Evolutionary conservation across 805 yeast genomes (phyloP).

Genomic region (Starmerella potacharoeniae): DNA sequence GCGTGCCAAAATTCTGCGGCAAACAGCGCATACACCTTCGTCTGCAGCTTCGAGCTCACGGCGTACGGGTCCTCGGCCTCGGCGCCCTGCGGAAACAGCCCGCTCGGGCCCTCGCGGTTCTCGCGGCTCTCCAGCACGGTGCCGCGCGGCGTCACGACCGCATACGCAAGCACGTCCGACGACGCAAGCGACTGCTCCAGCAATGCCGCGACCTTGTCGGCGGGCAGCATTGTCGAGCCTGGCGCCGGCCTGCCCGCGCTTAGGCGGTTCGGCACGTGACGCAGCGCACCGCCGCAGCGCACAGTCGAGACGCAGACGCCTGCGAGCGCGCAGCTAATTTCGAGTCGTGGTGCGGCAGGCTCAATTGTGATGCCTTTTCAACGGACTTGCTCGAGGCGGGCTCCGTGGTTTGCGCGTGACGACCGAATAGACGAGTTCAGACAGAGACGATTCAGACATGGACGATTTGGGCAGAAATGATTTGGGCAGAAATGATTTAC

Average conservation of each 20-base stretch:
- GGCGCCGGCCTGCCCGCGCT: not conserved
- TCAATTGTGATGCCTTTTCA: no score
- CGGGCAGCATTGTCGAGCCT: slow-evolving; percentile 10
- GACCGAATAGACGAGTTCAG: no score
- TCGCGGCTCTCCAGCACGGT: slow-evolving; percentile 20
- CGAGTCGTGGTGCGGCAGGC: no score
- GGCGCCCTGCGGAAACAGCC: slow-evolving; percentile 2
- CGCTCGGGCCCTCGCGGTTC: not conserved
- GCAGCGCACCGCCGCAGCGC: no score
- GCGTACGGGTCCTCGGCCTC: not conserved
- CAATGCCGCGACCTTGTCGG: slow-evolving; percentile 4
- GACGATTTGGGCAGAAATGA: no score
- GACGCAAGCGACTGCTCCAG: slow-evolving; percentile 7
- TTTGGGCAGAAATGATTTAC: no score
- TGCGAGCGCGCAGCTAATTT: no score
- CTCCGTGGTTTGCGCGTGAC: no score
- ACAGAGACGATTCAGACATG: no score
- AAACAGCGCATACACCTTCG: slow-evolving; percentile 26
- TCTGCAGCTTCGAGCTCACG: slow-evolving; percentile 22
- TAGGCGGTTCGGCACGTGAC: no score
- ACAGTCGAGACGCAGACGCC: no score
- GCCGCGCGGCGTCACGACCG: slow-evolving; percentile 15
- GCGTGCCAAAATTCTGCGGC: slow-evolving; percentile 25
- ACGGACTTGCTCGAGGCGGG: no score
- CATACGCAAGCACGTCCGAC: slow-evolving; percentile 8